Evolutionary conservation across 352 stramenopile genomes (phyloP), one percentile per base, ranked within the genome.

Genomic region (Peronospora belbahrii): DNA sequence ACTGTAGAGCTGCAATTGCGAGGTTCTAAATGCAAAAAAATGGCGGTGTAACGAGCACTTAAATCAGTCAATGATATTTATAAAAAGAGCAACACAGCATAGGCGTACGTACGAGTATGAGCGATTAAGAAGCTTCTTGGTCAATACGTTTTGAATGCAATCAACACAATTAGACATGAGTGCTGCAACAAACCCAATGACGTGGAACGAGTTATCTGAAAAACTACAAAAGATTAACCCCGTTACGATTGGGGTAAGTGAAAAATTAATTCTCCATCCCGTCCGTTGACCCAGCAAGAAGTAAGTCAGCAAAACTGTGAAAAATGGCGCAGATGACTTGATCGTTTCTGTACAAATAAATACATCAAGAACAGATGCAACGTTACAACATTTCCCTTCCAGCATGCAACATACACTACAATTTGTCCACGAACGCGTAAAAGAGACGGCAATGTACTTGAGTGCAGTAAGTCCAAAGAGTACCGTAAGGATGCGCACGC

Each of bases 111-210:
- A 91, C 80, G 72, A 76, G 64, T 89, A 92, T 3, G 74, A 70
- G 6, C 62, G 64, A 18, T 86, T 92, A 19, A 96, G 70, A 27
- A 95, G 62, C 28, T 78, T 73, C 63, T 96, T 96, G 9, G 73
- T 88, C 49, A 96, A 65, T 6, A 96, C 87, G 52, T 96, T 96
- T 53, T 96, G 87, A 27, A 95, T 81, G 64, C 87, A 96, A 52
- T 96, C 87, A 27, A 91, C 75, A 57, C 83, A 95, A 59, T 96
- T 96, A 27, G 85, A 92, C 41, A 80, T 72, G 28, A 96, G 66
- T 15, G 87, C 85, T 11, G 87, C 85, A 17, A 85, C 49, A 42
- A 96, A 95, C n/a, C 87, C 87, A 40, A 96, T 78, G 34, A 72
- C 37, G 55, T 95, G 78, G 63, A 95, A 95, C 19, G 75, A 85